A percentile compares a stretch with the other conserved stretches of the same genome.
These are phyloP conservation scores for Myxozyma neotropica DNA, from an alignment of 805 yeast species.

Conservation along the genomic window DNA sequence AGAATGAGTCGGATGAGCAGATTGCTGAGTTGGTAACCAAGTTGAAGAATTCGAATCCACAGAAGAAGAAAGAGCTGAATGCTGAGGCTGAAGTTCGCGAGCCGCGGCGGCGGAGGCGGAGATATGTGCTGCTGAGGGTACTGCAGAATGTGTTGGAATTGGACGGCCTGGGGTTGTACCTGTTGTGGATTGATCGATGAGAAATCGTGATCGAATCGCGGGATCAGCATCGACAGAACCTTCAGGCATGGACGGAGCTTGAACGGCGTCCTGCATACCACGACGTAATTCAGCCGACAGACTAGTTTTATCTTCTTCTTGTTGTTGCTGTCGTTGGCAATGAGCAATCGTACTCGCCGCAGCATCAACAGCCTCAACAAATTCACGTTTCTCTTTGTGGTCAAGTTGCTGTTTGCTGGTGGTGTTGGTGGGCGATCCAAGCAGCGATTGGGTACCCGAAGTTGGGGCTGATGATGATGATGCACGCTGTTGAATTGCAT, in stretches of 20 bases:
- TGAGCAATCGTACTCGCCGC: constrained; percentile 3
- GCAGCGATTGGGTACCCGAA: constrained; percentile 24
- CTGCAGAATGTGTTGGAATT: not conserved
- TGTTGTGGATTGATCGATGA: constrained; percentile 9
- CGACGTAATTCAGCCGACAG: constrained; percentile 7
- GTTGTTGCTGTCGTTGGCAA: constrained; percentile 1
- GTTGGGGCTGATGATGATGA: constrained; percentile 33
- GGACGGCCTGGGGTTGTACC: not conserved
- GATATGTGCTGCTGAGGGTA: constrained; percentile 1
- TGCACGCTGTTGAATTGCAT: constrained; percentile 10
- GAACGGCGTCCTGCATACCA: constrained; percentile 1
- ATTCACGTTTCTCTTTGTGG: not conserved
- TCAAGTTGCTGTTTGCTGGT: not conserved
- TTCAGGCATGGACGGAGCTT: not conserved
- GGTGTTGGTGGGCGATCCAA: constrained; percentile 17
- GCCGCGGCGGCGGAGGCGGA: constrained; percentile 3
- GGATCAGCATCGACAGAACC: constrained; percentile 24
- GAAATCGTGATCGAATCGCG: constrained; percentile 25
- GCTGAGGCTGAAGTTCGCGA: constrained; percentile 1
- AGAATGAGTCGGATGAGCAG: not conserved
- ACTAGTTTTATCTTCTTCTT: not conserved
- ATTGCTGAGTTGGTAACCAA: constrained; percentile 12
- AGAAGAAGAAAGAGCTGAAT: constrained; percentile 2
- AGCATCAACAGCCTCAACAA: not conserved
- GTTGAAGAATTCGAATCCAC: constrained; percentile 15